A percentile compares a stretch with the other conserved stretches of the same genome.
phyloP scores from a whole-genome alignment of 2,329 filamentous ascomycete species.

The Tricladium varicosporioides region DNA sequence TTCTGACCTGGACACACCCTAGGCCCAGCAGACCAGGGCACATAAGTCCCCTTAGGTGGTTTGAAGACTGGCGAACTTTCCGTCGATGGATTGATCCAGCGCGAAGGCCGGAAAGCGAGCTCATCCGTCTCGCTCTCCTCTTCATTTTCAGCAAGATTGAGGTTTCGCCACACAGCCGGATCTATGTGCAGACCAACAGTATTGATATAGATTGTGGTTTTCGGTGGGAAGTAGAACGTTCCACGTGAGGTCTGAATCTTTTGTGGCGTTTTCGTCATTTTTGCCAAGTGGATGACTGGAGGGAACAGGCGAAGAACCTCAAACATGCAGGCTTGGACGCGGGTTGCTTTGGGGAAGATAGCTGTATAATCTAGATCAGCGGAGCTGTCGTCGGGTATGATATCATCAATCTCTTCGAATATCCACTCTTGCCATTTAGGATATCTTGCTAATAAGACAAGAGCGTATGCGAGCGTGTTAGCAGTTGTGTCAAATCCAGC shows the following conservation, averaged over 20 bases:
- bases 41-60: constrained; percentile 20
- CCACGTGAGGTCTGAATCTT: constrained; percentile 15
- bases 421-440: constrained; percentile 52
- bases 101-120: constrained; percentile 52
- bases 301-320: constrained; percentile 55
- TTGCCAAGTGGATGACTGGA: constrained; percentile 54
- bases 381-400: constrained; percentile 4
- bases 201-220: constrained; percentile 43
- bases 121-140: constrained; percentile 36
- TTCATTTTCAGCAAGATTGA: constrained; percentile 32
- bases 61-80: constrained; percentile 3
- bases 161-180: constrained; percentile 48
- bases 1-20: constrained; percentile 32
- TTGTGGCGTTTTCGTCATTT: constrained; percentile 30
- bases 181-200: constrained; percentile 48
- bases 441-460: constrained; percentile 45
- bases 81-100: constrained; percentile 44
- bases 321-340: constrained; percentile 36
- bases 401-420: constrained; percentile 42
- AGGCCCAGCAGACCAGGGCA: constrained; percentile 32
- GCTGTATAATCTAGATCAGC: constrained; percentile 5
- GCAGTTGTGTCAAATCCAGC: constrained; percentile 50
- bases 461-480: constrained; percentile 47
- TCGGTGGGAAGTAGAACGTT: constrained; percentile 18
- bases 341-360: constrained; percentile 11